Base-by-base conservation (phyloP, 257 asterid genomes). In the Plantago ovata region DNA sequence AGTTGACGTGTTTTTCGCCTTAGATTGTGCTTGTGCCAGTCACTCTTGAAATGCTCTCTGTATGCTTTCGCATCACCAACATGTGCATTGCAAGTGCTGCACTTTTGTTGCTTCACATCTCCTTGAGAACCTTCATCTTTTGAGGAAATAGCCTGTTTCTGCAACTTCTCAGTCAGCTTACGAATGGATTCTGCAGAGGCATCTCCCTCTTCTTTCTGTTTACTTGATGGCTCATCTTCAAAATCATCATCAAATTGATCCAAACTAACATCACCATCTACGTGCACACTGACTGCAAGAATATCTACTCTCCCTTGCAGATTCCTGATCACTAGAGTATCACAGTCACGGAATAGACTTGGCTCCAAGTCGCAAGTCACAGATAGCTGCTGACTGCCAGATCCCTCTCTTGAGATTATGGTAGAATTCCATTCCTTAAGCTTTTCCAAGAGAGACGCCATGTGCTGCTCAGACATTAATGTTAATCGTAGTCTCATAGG, bases 21-120 rank as follows among this genome's bases (percentile, higher is more conserved):
- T 19, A 88, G 70, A 58, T 88, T 92, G 53, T 90, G 96, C 63
- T 85, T 92, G 72, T 92, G 97, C 97, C 98, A 92, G 3, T 92
- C 98, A 33, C 95, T 82, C 88, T 92, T 92, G 64, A 82, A 92
- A 72, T 88, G 98, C 71, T 85, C 95, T 47, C 98, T 79, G 66
- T 85, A 92, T 58, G 74, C 83, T 66, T 85, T 84, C 12, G 89
- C 69, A 68, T 84, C 95, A 7, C 95, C 96, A 18, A 88, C 80
- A 21, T 62, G 49, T 16, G 95, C 90, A 55, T 82, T 71, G 74
- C 98, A 92, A 20, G 97, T 85, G 79, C 69, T 83, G 77, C 98
- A 92, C 61, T 65, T 88, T 51, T 75, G 93, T 77, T 80, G 85
- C 67, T 88, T 92, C 11, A 38, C 72, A 53, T 78, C 87, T 11